These are phyloP conservation scores for Euclidium syriacum DNA, from an alignment of 345 rosid species.

Conservation along the genomic window DNA sequence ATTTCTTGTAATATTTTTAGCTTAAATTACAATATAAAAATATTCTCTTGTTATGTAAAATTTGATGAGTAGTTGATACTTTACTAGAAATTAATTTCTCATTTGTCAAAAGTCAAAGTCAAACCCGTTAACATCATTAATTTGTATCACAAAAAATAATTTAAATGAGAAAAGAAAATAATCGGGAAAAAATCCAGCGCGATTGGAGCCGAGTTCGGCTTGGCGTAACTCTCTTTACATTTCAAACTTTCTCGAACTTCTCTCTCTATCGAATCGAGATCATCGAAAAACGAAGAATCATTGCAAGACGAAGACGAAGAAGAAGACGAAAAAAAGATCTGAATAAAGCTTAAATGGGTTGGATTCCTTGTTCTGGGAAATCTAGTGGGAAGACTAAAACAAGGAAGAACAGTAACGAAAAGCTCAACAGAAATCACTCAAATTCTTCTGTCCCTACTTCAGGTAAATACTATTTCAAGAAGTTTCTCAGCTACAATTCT, in stretches of 20 bases:
- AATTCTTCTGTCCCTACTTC: conserved; percentile 36
- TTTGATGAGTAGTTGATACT: conserved; percentile 7
- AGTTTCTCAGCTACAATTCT: not conserved
- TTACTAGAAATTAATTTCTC: not conserved
- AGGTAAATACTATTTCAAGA: conserved; percentile 27
- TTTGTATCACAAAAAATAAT: not conserved
- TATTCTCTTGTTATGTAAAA: too few species aligned
- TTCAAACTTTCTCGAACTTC: conserved; percentile 21
- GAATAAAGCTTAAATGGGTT: conserved; percentile 52
- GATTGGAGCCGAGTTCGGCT: conserved; percentile 10
- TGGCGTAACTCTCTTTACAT: conserved; percentile 18
- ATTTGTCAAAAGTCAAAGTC: conserved; percentile 18
- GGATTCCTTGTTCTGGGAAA: conserved; percentile 70
- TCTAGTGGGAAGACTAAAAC: conserved; percentile 36
- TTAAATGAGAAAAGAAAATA: not conserved
- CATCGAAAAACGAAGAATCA: conserved; percentile 16
- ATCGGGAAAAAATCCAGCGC: conserved; percentile 19
- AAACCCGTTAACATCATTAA: conserved; percentile 1
- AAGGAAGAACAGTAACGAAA: conserved; percentile 36
- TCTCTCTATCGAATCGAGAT: conserved; percentile 24
- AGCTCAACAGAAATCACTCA: conserved; percentile 30
- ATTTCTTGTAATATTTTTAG: too few species aligned
- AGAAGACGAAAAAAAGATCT: too few species aligned
- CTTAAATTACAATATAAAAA: too few species aligned
- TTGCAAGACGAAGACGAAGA: conserved; percentile 3